Evolutionary conservation across 139 green algal species (phyloP).

Genomic region (Edaphochlamys debaryana): DNA sequence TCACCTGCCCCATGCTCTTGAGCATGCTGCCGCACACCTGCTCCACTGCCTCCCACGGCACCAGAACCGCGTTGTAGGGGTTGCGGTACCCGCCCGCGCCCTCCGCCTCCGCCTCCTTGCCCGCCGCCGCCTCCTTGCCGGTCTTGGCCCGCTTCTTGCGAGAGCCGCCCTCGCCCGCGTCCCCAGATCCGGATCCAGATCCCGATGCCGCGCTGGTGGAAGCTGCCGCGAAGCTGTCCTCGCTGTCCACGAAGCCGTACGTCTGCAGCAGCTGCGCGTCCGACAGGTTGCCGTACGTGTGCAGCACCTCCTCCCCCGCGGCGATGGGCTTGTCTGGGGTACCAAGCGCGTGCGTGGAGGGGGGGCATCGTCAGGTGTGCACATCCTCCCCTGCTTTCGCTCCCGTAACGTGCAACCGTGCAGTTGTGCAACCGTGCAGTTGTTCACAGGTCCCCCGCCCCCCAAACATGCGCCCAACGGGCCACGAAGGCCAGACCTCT

Average conservation of each 20-base stretch:
- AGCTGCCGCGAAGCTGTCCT: conserved; percentile 20
- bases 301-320: conserved; percentile 68
- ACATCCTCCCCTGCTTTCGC: neutral
- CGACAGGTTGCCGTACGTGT: conserved; percentile 78
- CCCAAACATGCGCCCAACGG: too few species aligned
- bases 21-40: conserved; percentile 21
- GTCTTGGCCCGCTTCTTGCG: conserved; percentile 9
- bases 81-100: conserved; percentile 35
- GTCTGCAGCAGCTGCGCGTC: conserved; percentile 78
- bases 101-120: neutral
- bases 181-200: neutral
- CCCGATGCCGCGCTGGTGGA: neutral
- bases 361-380: neutral
- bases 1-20: conserved; percentile 26
- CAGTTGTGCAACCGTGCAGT: too few species aligned
- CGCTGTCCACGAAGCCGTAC: conserved; percentile 78
- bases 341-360: neutral
- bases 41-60: conserved; percentile 41
- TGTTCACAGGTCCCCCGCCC: too few species aligned
- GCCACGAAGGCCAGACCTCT: too few species aligned
- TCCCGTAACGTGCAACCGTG: too few species aligned
- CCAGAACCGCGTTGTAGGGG: conserved; percentile 53
- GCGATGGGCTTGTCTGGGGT: conserved; percentile 63
- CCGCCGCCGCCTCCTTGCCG: neutral
- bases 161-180: too few species aligned